These are phyloP conservation scores for Alternaria sp. DNA, from an alignment of 2,329 filamentous ascomycete genomes.

Conservation along the genomic window DNA sequence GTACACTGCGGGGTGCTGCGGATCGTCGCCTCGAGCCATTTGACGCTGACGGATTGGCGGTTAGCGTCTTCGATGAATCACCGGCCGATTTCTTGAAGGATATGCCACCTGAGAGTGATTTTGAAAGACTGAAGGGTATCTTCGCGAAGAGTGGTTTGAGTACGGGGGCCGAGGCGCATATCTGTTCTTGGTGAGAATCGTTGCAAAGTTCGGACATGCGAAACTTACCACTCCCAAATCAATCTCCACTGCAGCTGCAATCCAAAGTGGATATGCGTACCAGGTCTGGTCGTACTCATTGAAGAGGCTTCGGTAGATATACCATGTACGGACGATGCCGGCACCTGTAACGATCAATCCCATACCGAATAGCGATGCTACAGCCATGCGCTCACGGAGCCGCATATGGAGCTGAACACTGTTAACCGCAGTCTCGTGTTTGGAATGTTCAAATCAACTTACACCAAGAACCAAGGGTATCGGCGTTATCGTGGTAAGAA, in stretches of 20 bases:
- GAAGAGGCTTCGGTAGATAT: constrained; percentile 53
- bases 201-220: background rate
- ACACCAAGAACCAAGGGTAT: constrained; percentile 54
- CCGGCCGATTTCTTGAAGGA: constrained; percentile 16
- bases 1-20: constrained; percentile 18
- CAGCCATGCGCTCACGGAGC: constrained; percentile 50
- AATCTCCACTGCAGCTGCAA: constrained; percentile 57
- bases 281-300: constrained; percentile 55
- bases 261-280: constrained; percentile 58
- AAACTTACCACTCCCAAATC: constrained; percentile 56
- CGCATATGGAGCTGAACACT: constrained; percentile 51
- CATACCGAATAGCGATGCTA: constrained; percentile 51
- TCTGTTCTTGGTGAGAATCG: constrained; percentile 19
- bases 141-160: constrained; percentile 40
- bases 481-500: constrained; percentile 54
- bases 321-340: constrained; percentile 55
- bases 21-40: constrained; percentile 24
- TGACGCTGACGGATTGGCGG: constrained; percentile 12
- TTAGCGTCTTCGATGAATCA: constrained; percentile 13
- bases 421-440: background rate
- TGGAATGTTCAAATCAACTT: background rate
- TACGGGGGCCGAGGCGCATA: constrained; percentile 44
- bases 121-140: constrained; percentile 35
- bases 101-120: constrained; percentile 23
- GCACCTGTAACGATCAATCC: constrained; percentile 55